phyloP scores from a whole-genome alignment of 805 yeast genomes.

The Metschnikowia corniflorae region DNA sequence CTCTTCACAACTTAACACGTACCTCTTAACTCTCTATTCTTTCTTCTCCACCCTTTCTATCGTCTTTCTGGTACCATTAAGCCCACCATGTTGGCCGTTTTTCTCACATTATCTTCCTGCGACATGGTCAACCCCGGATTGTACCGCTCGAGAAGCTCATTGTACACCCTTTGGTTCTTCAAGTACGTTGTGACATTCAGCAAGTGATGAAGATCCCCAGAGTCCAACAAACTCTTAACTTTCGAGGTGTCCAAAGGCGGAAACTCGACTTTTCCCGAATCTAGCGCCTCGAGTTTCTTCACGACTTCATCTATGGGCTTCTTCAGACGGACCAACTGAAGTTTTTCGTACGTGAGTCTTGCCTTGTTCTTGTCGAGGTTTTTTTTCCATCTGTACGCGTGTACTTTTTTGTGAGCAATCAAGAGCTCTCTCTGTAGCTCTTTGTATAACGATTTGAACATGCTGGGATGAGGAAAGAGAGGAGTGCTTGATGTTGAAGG shows the following conservation, averaged over 20 bases:
- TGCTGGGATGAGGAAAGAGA: neutral
- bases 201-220: conserved; percentile 34
- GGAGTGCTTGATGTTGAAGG: neutral
- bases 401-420: conserved; percentile 32
- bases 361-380: conserved; percentile 45
- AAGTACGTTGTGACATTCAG: conserved; percentile 62
- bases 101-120: conserved; percentile 72
- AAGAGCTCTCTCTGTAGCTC: conserved; percentile 40
- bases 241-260: conserved; percentile 11
- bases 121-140: conserved; percentile 78
- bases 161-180: conserved; percentile 70
- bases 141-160: conserved; percentile 76
- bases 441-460: conserved; percentile 19
- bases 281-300: conserved; percentile 23
- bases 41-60: neutral
- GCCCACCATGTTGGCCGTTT: conserved; percentile 89
- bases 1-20: no score
- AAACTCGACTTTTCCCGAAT: conserved; percentile 13
- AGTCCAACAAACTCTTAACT: conserved; percentile 7
- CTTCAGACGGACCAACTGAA: conserved; percentile 40
- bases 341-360: conserved; percentile 44
- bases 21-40: no score
- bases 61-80: conserved; percentile 40
- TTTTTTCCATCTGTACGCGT: conserved; percentile 36
- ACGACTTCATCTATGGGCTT: conserved; percentile 35